These are phyloP conservation scores for Gossypium davidsonii DNA, from an alignment of 441 rosid species.

Conservation along the genomic window DNA sequence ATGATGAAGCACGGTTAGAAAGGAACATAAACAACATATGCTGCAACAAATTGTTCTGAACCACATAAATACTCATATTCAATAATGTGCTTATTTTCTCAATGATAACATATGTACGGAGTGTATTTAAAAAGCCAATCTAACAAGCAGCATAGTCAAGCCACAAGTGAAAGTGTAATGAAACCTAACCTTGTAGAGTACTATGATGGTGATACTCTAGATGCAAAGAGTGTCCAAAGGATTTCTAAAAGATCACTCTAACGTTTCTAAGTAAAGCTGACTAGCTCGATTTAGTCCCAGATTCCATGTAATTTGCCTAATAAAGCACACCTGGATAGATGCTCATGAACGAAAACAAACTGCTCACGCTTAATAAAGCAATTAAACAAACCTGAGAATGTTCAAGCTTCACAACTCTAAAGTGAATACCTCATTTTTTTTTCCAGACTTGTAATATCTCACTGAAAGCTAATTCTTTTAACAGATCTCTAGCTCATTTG, in stretches of 20 bases:
- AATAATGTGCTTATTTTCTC: too few relatives aligned
- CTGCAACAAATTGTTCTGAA: not conserved
- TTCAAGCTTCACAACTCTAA: conserved; percentile 1
- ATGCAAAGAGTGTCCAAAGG: not conserved
- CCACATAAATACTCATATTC: too few relatives aligned
- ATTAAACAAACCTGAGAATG: not conserved
- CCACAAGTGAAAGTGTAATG: too few relatives aligned
- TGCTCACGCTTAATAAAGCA: not conserved
- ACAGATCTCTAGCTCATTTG: not conserved
- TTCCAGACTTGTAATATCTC: not conserved
- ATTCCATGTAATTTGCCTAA: not conserved
- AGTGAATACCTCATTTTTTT: not conserved
- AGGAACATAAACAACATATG: not conserved
- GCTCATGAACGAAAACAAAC: not conserved
- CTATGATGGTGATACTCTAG: not conserved
- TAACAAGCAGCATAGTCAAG: too few relatives aligned
- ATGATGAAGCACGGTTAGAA: not conserved
- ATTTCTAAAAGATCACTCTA: not conserved
- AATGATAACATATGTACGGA: too few relatives aligned
- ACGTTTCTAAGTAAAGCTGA: not conserved
- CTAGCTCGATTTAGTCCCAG: not conserved
- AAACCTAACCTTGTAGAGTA: too few relatives aligned
- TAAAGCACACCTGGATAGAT: not conserved
- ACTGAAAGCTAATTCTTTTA: not conserved
- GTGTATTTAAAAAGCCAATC: too few relatives aligned